Base-by-base conservation (phyloP, 179 eudicot genomes). In the Beta lomatogona region DNA sequence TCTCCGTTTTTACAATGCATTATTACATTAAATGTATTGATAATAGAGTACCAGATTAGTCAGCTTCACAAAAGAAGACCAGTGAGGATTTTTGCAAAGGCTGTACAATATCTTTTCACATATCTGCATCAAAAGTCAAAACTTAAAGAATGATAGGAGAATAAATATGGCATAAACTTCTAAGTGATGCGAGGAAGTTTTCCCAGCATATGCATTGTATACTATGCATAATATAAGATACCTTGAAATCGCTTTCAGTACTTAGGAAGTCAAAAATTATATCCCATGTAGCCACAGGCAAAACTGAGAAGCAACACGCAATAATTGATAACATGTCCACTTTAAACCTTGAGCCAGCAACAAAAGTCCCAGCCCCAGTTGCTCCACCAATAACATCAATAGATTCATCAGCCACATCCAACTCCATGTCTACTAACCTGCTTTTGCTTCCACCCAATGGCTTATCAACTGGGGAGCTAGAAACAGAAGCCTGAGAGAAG, bases 281-380 rank as follows among this genome's bases (percentile, higher is more conserved):
- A 76, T 96, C 94, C 98, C 99, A 96, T 74, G 97, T 89, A 76
- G 83, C 86, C 73, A 72, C 80, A 19, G 99, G 99, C 77, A 88
- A 85, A 86, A 94, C 91, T 65, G 91, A 68, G 77, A 91, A 94
- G 75, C 91, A 90, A 79, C 89, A 72, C 57, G 95, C 86, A 66
- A 94, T 88, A 60, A 94, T 81, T 60, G 91, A 86, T 54, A 96
- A 13, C 63, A 89, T 59, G 78, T 92, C 90, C 88, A 91, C 73
- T 89, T 93, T 94, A 84, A 84, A 86, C 79, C 81, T 88, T 69
- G 83, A 80, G 64, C 87, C 81, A 83, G 88, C 81, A 71, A 71
- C 77, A 78, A 84, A 78, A 82, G 79, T 69, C 6, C 88, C 87
- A 80, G 89, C 73, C 55, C 85, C 80, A 77, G 82, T 80, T 71